Evolutionary conservation across 2,329 filamentous ascomycete genomes (phyloP), one percentile per base, ranked within the genome.

Genomic region (Arthroderma uncinatum): DNA sequence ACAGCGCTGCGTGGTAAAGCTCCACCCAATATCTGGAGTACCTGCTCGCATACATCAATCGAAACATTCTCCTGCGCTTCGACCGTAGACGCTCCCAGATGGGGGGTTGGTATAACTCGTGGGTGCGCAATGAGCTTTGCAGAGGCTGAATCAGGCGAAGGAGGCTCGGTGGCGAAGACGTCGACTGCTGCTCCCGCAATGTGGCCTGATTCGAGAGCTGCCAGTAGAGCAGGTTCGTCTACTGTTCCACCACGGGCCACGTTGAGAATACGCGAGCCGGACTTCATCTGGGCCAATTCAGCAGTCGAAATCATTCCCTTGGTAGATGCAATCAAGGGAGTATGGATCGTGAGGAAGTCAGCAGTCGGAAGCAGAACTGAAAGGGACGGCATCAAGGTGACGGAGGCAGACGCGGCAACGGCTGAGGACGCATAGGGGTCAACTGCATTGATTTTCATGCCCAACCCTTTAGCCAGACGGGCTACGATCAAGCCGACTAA

Each of bases 61-160:
- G 85, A 87, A 2, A 91, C 87, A 60, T 90, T 91, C 66, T 92
- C 87, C 68, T 93, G 87, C 0, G 88, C 88, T 76, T 93, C 88
- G 34, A 86, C 79, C 0, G 88, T 93, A 0, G 84, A 88, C 0
- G 88, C 88, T 6, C 87, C 87, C 0, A 93, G 76, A 68, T 93
- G 88, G 0, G 88, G 88, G 6, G 88, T 92, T 1, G 83, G 83
- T 1, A 92, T 83, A 0, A 89, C 86, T 62, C 82, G 84, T 0
- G 83, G 80, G 63, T 92, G 87, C 8, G 76, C 76, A 57, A 86
- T 80, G 7, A 93, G 75, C 47, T 76, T 77, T 9, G 78, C 78
- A 1, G 87, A 85, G 2, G 79, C 74, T 1, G 83, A 83, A 34
- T 76, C 75, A 1, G 82, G 80, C n/a, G 75, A 66, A 0, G 85